Conservation (phyloP, 1,284 basidiomycete species). For the Tranzscheliella williamsii region DNA sequence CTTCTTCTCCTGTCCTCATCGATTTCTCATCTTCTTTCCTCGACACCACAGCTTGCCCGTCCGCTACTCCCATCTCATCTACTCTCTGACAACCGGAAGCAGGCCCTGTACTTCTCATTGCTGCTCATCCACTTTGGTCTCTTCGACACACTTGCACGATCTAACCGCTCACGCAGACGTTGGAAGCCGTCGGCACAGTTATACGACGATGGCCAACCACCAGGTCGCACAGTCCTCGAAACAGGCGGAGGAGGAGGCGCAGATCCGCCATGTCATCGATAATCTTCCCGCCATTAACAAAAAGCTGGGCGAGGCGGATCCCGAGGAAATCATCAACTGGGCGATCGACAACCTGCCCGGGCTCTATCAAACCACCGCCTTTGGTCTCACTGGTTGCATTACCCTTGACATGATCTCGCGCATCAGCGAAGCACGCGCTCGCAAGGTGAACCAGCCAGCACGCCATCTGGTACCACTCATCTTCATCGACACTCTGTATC, state of each 20-base stretch:
- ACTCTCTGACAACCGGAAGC: too few species aligned
- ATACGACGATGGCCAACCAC: conserved; percentile 17
- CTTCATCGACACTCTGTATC: conserved; percentile 83
- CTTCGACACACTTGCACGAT: background rate
- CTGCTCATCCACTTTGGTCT: too few species aligned
- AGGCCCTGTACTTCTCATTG: too few species aligned
- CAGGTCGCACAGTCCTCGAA: conserved; percentile 33
- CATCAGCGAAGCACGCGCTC: conserved; percentile 48
- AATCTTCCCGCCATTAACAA: conserved; percentile 55
- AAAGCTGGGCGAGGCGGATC: conserved; percentile 51
- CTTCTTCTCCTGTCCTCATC: background rate
- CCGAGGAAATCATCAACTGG: conserved; percentile 56
- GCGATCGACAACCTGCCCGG: conserved; percentile 58
- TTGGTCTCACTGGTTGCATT: conserved; percentile 60
- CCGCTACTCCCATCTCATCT: too few species aligned
- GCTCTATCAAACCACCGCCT: conserved; percentile 60
- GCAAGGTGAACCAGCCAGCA: conserved; percentile 14
- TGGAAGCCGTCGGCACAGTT: background rate
- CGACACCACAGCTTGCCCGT: too few species aligned
- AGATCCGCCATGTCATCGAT: conserved; percentile 31
- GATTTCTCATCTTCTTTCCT: background rate
- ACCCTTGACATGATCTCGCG: conserved; percentile 56
- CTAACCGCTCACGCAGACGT: background rate
- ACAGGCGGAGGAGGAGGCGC: conserved; percentile 35
- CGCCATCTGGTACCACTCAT: conserved; percentile 60